Evolutionary conservation across 2,329 filamentous ascomycete genomes (phyloP), one percentile per base, ranked within the genome.

Genomic region (Pyricularia pennisetigena): DNA sequence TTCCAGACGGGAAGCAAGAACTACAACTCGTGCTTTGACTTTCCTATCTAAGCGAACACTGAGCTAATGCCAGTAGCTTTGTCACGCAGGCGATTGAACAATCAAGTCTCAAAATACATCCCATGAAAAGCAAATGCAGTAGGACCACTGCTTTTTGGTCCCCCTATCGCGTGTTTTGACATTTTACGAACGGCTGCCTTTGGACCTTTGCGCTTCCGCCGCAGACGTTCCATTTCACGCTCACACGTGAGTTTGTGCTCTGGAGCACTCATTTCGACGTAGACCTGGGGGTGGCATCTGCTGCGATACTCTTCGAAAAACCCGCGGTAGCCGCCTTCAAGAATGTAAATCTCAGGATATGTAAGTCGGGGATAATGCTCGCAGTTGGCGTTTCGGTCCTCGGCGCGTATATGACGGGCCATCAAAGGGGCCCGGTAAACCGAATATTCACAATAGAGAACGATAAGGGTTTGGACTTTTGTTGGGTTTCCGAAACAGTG

Each of bases 371-470:
- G 95, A 76, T 98, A 99, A 72, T 86, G 85, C 77, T 95, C 92
- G 68, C 88, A 88, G 78, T 99, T 99, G 75, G 88, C 84, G 54
- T 88, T 88, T 69, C 95, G 92, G 79, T 99, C 95, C 76, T 92
- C 89, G 70, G 93, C 90, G 72, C 95, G 94, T 70, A 99, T 88
- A 78, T 93, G 93, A 74, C 95, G 93, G 66, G 95, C 95, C 91
- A 98, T 98, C 71, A 97, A 89, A 64, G 95, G 95, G 64, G 95
- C 95, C 70, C 95, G 92, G 78, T 98, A 94, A 59, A 93, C 94
- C 41, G 95, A 98, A 80, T 97, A 99, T 80, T 99, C 95, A 86
- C 95, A 99, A 81, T 99, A 95, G 74, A 99, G 92, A 72, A 99
- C 88, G 70, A 99, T 80, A 12, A 97, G 83, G 0, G 93, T 95